Base-by-base conservation (phyloP, 805 yeast species). In the Tetrapisispora fleetii region DNA sequence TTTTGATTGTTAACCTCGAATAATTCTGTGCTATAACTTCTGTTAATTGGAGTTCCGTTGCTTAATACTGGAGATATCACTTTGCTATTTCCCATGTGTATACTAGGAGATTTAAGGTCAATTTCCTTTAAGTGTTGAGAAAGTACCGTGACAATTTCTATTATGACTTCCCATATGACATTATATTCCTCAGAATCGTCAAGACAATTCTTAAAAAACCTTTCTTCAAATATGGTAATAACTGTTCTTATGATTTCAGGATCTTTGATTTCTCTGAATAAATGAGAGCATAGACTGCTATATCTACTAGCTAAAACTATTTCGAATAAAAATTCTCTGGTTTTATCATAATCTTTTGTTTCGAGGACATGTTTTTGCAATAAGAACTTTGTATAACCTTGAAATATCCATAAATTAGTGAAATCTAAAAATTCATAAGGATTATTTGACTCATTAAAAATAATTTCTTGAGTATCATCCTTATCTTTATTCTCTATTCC, bases 341-440 rank as follows among this genome's bases (percentile, higher is more conserved):
- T 32, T 22, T 32, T 18, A 2, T 43, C 40, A 37, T 27, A 24
- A 28, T 43, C 16, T 17, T 36, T 18, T 16, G 30, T 9, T 3
- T 32, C 30, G 2, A 17, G 4, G 1, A 22, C 4, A 24, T 14
- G 55, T 37, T 17, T 45, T 37, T 13, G 52, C 48, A 30, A 56
- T 38, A 48, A 52, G 40, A 48, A 59, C 21, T 52, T 50, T 2
- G 66, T 58, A 37, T 52, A 55, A 1, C 58, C 56, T 45, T 64
- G 65, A 45, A 63, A 63, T 9, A 62, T 49, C 67, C 67, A 62
- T 21, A 62, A 38, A 47, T 63, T 65, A 9, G 63, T 53, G 47
- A 65, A 65, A 46, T 64, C 63, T 40, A 63, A 52, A 24, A 47
- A 48, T 10, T 46, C 39, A 43, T 52, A 60, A 6, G 30, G 22